Percentiles rank a stretch among this genome's conserved stretches.
These are phyloP conservation scores for Erythrophleum fordii DNA, from an alignment of 306 rosid genomes.

Conservation along the genomic window DNA sequence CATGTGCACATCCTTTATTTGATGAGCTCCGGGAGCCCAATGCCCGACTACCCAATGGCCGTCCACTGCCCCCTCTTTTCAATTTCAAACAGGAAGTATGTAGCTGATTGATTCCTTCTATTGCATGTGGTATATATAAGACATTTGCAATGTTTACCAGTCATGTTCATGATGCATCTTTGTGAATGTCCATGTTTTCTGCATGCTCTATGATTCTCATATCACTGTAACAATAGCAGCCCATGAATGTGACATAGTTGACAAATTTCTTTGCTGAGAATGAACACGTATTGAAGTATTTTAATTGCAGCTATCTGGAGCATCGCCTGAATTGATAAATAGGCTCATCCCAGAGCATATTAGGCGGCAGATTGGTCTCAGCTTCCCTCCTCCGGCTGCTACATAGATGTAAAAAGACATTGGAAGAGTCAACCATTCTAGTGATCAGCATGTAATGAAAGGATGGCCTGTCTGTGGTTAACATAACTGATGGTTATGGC, in stretches of 20 bases:
- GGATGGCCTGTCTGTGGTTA: slow-evolving; percentile 47
- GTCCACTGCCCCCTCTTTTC: slow-evolving; percentile 75
- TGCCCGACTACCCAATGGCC: slow-evolving; percentile 78
- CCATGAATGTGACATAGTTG: neutral
- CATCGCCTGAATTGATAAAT: slow-evolving; percentile 68
- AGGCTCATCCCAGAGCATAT: slow-evolving; percentile 86
- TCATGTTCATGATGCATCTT: slow-evolving; percentile 6
- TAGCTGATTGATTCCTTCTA: slow-evolving; percentile 11
- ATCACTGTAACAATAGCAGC: neutral
- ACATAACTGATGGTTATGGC: slow-evolving; percentile 50
- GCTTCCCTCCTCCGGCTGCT: slow-evolving; percentile 54
- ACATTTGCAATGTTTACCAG: neutral
- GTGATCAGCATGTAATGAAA: slow-evolving; percentile 45
- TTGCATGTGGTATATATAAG: neutral
- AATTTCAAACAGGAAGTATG: slow-evolving; percentile 86
- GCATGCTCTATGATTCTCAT: slow-evolving; percentile 19
- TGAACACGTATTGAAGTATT: slow-evolving; percentile 16
- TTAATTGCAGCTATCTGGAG: slow-evolving; percentile 66
- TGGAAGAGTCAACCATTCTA: slow-evolving; percentile 34
- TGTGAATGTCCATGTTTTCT: slow-evolving; percentile 4
- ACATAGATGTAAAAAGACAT: slow-evolving; percentile 48
- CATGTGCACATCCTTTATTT: slow-evolving; percentile 86
- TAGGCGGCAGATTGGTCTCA: slow-evolving; percentile 62
- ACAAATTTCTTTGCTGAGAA: neutral
- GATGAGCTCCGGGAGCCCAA: slow-evolving; percentile 86